These are phyloP conservation scores for Rhodotorula sp. DNA, from an alignment of 1,284 basidiomycete genomes.

Conservation along the genomic window DNA sequence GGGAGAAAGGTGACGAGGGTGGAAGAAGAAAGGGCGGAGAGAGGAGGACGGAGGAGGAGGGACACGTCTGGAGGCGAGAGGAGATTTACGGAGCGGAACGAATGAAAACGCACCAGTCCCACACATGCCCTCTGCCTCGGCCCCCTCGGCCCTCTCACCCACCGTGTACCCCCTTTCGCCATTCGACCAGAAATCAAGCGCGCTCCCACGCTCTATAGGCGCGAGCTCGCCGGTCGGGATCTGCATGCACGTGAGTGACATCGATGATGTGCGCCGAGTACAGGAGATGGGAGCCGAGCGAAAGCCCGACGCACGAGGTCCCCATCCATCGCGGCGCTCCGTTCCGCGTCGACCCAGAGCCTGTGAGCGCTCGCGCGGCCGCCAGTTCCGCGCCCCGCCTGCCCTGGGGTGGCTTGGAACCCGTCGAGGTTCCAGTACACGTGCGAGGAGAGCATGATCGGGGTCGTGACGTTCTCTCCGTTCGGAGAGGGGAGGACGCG, in stretches of 20 bases:
- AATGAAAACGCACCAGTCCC: conserved; percentile 51
- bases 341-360: conserved; percentile 8
- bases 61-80: too few species aligned
- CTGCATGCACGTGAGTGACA: neutral
- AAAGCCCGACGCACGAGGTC: neutral
- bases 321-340: conserved; percentile 11
- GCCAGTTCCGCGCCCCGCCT: conserved; percentile 11
- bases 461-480: conserved; percentile 25
- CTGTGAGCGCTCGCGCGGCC: conserved; percentile 2
- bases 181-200: conserved; percentile 56
- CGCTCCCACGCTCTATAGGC: conserved; percentile 51
- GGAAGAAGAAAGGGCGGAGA: too few species aligned
- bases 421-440: conserved; percentile 49
- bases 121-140: conserved; percentile 49
- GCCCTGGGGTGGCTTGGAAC: conserved; percentile 16
- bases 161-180: conserved; percentile 45
- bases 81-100: too few species aligned
- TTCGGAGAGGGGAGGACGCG: conserved; percentile 27
- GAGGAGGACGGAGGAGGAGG: too few species aligned
- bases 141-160: conserved; percentile 53
- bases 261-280: neutral
- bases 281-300: too few species aligned
- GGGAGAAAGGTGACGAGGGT: neutral
- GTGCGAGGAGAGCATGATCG: conserved; percentile 48
- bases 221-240: conserved; percentile 57